Conservation (phyloP, 305 asterid species). For the Fraxinus velutina region DNA sequence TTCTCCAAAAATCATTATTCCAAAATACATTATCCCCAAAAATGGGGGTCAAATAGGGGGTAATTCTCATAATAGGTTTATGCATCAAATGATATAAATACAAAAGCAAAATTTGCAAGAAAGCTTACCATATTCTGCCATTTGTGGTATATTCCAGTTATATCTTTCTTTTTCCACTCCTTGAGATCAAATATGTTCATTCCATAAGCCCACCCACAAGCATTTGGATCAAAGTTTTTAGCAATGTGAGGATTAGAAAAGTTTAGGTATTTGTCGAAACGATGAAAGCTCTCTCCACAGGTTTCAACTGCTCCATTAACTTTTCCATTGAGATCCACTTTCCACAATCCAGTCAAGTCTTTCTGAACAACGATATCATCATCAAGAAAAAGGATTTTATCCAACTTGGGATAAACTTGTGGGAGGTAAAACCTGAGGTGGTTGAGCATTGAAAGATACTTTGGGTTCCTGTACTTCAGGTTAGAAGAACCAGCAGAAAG, state of each 20-base stretch:
- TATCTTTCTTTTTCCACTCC: slow-evolving; percentile 95
- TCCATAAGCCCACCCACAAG: slow-evolving; percentile 99
- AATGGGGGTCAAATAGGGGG: background rate
- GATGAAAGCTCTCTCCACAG: slow-evolving; percentile 94
- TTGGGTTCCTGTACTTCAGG: slow-evolving; percentile 93
- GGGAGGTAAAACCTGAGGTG: slow-evolving; percentile 96
- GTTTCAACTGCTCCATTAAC: slow-evolving; percentile 99
- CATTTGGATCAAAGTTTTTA: slow-evolving; percentile 81
- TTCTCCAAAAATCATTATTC: background rate
- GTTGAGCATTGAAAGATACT: slow-evolving; percentile 96
- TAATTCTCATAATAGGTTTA: background rate
- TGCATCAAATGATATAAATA: background rate
- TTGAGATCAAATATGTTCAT: slow-evolving; percentile 91
- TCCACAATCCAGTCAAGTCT: slow-evolving; percentile 92
- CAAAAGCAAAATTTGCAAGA: background rate
- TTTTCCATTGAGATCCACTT: slow-evolving; percentile 79
- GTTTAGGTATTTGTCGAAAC: slow-evolving; percentile 92
- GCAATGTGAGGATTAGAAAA: slow-evolving; percentile 95
- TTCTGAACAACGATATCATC: slow-evolving; percentile 97
- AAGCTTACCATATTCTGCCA: slow-evolving; percentile 90
- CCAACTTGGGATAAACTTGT: slow-evolving; percentile 88
- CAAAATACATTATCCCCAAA: background rate
- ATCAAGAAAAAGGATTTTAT: slow-evolving; percentile 93
- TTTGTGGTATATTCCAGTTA: slow-evolving; percentile 95
- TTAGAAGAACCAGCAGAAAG: slow-evolving; percentile 87